A percentile compares a stretch with the other conserved stretches of the same genome.
These are phyloP conservation scores for Thelonectria discophora DNA, from an alignment of 2,329 filamentous ascomycete species.

Conservation along the genomic window DNA sequence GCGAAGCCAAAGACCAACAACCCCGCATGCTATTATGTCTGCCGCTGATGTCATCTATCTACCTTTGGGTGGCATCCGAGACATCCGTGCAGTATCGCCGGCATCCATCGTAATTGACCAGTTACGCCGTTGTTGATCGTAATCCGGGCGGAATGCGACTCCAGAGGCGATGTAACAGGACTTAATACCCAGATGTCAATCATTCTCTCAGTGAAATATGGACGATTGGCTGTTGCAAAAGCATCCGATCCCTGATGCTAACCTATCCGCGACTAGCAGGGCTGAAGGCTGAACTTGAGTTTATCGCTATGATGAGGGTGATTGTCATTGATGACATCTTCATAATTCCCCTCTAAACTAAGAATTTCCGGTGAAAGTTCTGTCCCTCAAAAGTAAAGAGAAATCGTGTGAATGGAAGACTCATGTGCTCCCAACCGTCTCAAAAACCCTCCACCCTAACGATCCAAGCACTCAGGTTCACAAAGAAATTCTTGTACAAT, in stretches of 20 bases:
- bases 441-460: no score
- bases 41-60: slow-evolving; percentile 28
- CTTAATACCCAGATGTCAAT: no score
- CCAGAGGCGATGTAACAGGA: no score
- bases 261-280: no score
- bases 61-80: not conserved
- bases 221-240: not conserved
- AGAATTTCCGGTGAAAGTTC: no score
- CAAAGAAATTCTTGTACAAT: no score
- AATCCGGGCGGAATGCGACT: not conserved
- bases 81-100: not conserved
- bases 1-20: not conserved
- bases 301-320: not conserved
- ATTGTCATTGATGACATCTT: not conserved
- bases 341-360: no score
- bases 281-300: not conserved
- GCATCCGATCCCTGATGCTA: not conserved
- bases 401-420: no score
- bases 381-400: no score
- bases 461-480: not conserved
- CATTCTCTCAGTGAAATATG: no score
- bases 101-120: not conserved
- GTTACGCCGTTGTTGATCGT: not conserved
- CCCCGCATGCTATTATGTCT: slow-evolving; percentile 18
- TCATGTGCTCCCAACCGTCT: no score